A percentile compares a stretch with the other conserved stretches of the same genome.
Conservation (phyloP, 345 rosid species). For the Xanthoceras sorbifolium region DNA sequence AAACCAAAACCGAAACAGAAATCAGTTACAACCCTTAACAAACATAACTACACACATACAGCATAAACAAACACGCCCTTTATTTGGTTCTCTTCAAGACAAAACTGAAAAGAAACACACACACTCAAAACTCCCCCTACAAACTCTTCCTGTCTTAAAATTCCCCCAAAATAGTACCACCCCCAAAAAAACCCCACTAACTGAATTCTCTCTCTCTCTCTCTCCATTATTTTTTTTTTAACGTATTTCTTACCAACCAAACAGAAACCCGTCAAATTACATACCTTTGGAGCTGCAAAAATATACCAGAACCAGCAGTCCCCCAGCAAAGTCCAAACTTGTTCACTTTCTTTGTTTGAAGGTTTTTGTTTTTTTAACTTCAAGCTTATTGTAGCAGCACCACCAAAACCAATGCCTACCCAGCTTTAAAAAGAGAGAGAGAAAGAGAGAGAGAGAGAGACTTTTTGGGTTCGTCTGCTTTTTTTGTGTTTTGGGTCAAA, state of each 20-base stretch:
- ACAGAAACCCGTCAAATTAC: slow-evolving; percentile 1
- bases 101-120: neutral
- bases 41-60: slow-evolving; percentile 32
- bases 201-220: slow-evolving; percentile 24
- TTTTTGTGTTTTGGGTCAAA: slow-evolving; percentile 36
- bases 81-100: neutral
- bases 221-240: neutral
- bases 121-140: neutral
- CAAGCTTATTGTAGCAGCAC: neutral
- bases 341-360: neutral
- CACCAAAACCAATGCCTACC: slow-evolving; percentile 7
- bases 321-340: neutral
- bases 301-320: neutral
- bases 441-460: neutral
- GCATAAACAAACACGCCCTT: neutral
- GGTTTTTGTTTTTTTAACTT: neutral
- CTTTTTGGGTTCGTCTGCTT: slow-evolving; percentile 21
- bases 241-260: slow-evolving; percentile 32
- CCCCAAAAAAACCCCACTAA: slow-evolving; percentile 19
- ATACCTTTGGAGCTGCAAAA: slow-evolving; percentile 26
- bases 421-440: slow-evolving; percentile 5
- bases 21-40: slow-evolving; percentile 36
- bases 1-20: slow-evolving; percentile 27
- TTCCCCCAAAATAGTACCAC: neutral
- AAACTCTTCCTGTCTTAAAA: neutral